Base-by-base conservation (phyloP, 805 yeast genomes). In the Wickerhamomyces canadensis region DNA sequence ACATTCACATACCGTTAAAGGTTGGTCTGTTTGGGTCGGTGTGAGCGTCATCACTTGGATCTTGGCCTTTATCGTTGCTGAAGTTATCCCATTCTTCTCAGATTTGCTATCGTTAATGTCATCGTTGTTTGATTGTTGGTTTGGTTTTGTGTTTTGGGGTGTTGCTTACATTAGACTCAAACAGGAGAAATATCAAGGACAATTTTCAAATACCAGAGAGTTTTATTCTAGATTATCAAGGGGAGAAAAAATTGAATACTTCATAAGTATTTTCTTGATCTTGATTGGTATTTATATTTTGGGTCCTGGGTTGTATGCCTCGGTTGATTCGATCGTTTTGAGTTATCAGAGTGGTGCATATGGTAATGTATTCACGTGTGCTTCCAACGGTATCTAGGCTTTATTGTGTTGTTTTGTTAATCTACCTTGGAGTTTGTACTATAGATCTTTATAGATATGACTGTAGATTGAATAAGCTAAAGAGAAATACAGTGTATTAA, bases 91-190 rank as follows among this genome's bases (percentile, higher is more conserved):
- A n/a, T 76, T 76, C 54, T 76, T 76, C 56, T 66, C 74, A 19
- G 81, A 76, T 47, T 55, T 76, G 42, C 60, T 76, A 24, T 67
- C 79, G 4, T 58, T 76, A 47, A 75, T 76, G 80, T 70, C 76
- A 12, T 75, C 83, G 3, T 58, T 77, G 35, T 76, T 76, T 48
- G 82, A 76, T 53, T 75, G 81, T 52, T 77, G 80, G 78, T 77
- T 76, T 45, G 82, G 82, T 0, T 76, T 74, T 47, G 73, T 76
- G 6, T 76, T 76, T 47, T 76, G 82, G 82, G 74, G 79, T 13
- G 68, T 73, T 22, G 81, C 82, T 0, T 76, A 54, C 53, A 66
- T 72, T 51, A 65, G 68, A 47, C 57, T 74, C 45, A 64, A 63
- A 43, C 57, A 60, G 35, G 57, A 55, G n/a, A 55, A 57, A 24